Evolutionary conservation across 441 rosid genomes (phyloP), one percentile per base, ranked within the genome.

Genomic region (Aquilaria agallochum): DNA sequence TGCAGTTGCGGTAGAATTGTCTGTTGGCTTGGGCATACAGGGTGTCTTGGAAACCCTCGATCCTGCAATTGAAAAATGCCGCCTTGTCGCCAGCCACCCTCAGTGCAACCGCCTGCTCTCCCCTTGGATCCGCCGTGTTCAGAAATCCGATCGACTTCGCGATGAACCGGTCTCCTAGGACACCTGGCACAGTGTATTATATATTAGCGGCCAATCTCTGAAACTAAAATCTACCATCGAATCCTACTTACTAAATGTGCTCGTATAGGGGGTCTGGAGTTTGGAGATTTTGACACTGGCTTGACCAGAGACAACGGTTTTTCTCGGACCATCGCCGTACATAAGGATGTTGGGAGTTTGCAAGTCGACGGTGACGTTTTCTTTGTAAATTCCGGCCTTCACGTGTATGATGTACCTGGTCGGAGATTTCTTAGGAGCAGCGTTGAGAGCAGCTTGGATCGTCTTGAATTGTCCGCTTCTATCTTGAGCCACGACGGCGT

Each of bases 71-170:
- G 73, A 68, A 82, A 68, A 79, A 72, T 9, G 72, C 75, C 1
- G 82, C 36, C 60, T 56, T 63, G 68, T 82, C 80, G 0, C 76
- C 63, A 50, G 72, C 75, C 11, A 76, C 65, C 11, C 73, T 71
- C n/a, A 78, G 75, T 0, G 83, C 83, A 65, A 78, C 77, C 0
- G 83, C 86, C 56, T 78, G 81, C 64, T 76, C 78, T 20, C 77
- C 75, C 59, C 32, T 40, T 1, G 78, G 67, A 30, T 77, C 81
- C 0, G 80, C 81, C 0, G 75, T 82, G 86, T 74, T 82, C 13
- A 59, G 78, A 68, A 82, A 82, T 36, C 86, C 81, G 75, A 78
- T 76, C 3, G 71, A 61, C 73, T 62, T 74, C 52, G 68, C 74
- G 5, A 82, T 71, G 68, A 82, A 82, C 8, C 80, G 75, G 0